A percentile compares a stretch with the other conserved stretches of the same genome.
phyloP scores from a whole-genome alignment of 2,329 filamentous ascomycete species.

The Bisporella sp. region DNA sequence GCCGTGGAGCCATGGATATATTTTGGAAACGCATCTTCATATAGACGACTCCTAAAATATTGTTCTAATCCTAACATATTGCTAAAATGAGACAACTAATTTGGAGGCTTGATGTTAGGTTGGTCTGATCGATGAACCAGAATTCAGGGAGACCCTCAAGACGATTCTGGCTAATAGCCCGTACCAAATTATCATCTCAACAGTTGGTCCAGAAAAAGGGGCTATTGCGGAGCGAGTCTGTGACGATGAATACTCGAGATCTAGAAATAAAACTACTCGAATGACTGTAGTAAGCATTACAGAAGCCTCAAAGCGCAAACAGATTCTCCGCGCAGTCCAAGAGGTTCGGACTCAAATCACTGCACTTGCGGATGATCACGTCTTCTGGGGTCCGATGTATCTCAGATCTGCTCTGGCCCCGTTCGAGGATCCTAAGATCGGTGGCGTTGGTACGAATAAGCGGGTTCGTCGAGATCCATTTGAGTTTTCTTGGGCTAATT shows the following conservation, averaged over 20 bases:
- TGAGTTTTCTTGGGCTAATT: constrained; percentile 4
- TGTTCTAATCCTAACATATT: too few species aligned
- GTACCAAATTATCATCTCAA: constrained; percentile 12
- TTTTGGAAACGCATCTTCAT: too few species aligned
- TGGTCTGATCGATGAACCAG: neutral
- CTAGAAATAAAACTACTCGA: neutral
- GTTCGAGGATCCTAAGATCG: constrained; percentile 32
- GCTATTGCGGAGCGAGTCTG: neutral
- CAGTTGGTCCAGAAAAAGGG: constrained; percentile 7
- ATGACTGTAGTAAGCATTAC: neutral
- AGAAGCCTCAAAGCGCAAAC: constrained; percentile 10
- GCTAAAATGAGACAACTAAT: too few species aligned
- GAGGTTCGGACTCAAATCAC: constrained; percentile 10
- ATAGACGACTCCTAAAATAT: too few species aligned
- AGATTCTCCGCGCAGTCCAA: constrained; percentile 10
- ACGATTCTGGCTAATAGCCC: constrained; percentile 10
- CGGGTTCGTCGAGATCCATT: constrained; percentile 35
- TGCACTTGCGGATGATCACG: constrained; percentile 14
- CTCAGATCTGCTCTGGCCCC: constrained; percentile 11
- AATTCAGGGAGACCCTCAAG: constrained; percentile 8
- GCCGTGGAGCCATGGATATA: too few species aligned
- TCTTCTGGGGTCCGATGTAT: constrained; percentile 14
- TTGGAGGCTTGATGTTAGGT: too few species aligned
- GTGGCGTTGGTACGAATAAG: constrained; percentile 51
- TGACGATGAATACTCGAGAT: neutral